A percentile compares a stretch with the other conserved stretches of the same genome.
Evolutionary conservation across 1,284 basidiomycete species (phyloP).

Genomic region (Ustilago bromivora): DNA sequence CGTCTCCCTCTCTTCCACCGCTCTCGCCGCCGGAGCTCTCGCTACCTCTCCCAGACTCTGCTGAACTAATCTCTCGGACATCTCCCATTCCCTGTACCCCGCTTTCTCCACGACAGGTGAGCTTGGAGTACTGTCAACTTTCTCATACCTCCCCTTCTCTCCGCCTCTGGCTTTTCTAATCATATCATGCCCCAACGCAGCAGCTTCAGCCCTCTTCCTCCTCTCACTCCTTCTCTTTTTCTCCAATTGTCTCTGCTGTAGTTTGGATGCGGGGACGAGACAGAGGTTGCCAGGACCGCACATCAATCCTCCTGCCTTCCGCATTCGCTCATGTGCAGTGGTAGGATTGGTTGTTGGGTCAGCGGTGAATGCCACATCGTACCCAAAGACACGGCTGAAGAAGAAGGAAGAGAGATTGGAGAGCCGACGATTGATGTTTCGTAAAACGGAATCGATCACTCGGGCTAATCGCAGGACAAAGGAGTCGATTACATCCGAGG

Average conservation of each 20-base stretch:
- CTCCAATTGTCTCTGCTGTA: constrained; percentile 21
- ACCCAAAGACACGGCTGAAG: constrained; percentile 35
- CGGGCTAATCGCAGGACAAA: constrained; percentile 29
- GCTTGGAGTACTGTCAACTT: constrained; percentile 7
- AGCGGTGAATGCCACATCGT: constrained; percentile 34
- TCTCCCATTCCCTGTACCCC: constrained; percentile 4
- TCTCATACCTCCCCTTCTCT: constrained; percentile 4
- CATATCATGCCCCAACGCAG: constrained; percentile 24
- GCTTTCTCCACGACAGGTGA: constrained; percentile 10
- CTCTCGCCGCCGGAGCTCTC: constrained; percentile 14
- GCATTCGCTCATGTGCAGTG: background rate
- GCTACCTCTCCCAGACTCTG: constrained; percentile 21
- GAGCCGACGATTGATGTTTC: constrained; percentile 33
- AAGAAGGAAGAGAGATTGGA: constrained; percentile 24
- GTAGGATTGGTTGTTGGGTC: background rate
- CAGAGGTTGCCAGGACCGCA: constrained; percentile 44
- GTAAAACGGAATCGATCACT: constrained; percentile 26
- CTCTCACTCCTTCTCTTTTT: constrained; percentile 40
- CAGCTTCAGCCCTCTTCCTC: constrained; percentile 38
- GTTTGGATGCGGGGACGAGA: constrained; percentile 24
- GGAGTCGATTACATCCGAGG: constrained; percentile 27
- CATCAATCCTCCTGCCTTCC: constrained; percentile 7
- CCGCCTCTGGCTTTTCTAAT: constrained; percentile 6
- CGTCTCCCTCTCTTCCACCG: constrained; percentile 28
- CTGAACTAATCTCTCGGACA: background rate